phyloP scores from a whole-genome alignment of 139 green algal species.

The Chlorella sp. region DNA sequence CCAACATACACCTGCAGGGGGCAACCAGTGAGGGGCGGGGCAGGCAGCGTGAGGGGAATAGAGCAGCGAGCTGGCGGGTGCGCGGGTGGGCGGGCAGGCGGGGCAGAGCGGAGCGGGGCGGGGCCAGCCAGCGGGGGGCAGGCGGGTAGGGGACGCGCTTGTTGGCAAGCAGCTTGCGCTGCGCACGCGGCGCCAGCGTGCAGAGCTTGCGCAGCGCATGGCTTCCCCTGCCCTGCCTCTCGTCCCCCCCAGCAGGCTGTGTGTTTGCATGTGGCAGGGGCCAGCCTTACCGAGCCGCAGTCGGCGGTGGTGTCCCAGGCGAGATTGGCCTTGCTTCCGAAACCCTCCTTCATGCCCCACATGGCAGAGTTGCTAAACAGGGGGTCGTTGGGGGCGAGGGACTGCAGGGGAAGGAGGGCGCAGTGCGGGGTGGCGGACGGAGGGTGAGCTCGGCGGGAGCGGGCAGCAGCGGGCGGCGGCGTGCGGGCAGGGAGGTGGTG shows the following conservation, averaged over 20 bases:
- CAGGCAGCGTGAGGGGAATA: no score
- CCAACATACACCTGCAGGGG: conserved; percentile 56
- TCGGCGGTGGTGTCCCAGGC: background rate
- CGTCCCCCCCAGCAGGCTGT: background rate
- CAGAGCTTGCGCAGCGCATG: background rate
- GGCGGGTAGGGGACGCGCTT: no score
- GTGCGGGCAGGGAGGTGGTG: no score
- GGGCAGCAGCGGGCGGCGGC: no score
- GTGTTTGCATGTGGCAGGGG: background rate
- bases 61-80: no score
- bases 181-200: background rate
- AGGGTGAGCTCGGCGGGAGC: background rate
- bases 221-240: background rate
- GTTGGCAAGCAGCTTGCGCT: no score
- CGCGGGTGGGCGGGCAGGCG: background rate
- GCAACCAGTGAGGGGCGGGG: no score
- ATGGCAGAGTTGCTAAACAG: background rate
- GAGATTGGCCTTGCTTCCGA: background rate
- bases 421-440: background rate
- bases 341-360: background rate
- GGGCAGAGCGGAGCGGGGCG: background rate
- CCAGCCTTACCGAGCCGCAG: background rate
- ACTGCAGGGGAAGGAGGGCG: background rate
- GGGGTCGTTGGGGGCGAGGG: background rate
- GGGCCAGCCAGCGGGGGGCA: background rate